Evolutionary conservation across 2,329 filamentous ascomycete species (phyloP).

Genomic region (Alternaria tenuissima): DNA sequence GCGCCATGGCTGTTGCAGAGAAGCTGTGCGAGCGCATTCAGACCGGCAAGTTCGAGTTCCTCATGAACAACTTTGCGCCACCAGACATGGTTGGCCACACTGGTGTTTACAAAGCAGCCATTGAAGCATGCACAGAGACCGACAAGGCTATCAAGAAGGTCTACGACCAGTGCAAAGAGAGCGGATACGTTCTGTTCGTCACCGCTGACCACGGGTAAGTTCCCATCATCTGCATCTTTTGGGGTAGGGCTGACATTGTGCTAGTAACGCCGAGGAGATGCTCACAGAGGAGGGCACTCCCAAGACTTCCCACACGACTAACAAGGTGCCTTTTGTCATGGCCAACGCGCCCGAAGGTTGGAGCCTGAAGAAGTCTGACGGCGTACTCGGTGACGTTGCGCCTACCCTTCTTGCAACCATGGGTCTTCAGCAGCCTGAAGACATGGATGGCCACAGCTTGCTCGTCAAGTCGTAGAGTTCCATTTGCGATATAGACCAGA

Average conservation of each 20-base stretch:
- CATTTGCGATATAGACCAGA: background rate
- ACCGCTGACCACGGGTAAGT: conserved; percentile 89
- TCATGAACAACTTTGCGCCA: conserved; percentile 99
- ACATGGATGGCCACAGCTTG: conserved; percentile 89
- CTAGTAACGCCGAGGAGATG: conserved; percentile 96
- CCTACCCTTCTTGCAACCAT: conserved; percentile 92
- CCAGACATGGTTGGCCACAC: conserved; percentile 99
- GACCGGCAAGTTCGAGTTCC: conserved; percentile 88
- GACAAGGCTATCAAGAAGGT: conserved; percentile 94
- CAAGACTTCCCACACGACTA: conserved; percentile 97
- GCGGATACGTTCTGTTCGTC: conserved; percentile 92
- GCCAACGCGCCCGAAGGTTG: conserved; percentile 92
- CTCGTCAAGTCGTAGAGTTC: conserved; percentile 71
- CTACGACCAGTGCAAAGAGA: conserved; percentile 91
- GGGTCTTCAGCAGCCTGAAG: conserved; percentile 87
- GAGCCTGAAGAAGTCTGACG: conserved; percentile 82
- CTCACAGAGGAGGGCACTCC: conserved; percentile 93
- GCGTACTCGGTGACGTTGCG: conserved; percentile 95
- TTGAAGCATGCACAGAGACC: conserved; percentile 83
- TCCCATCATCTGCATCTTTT: background rate
- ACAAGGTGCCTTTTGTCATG: conserved; percentile 98
- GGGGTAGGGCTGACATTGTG: conserved; percentile 30
- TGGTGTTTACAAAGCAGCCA: conserved; percentile 93
- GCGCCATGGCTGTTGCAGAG: conserved; percentile 85
- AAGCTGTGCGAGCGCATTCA: conserved; percentile 87